These are phyloP conservation scores for Pythium phragmiticola DNA, from an alignment of 352 stramenopile species.

Conservation along the genomic window DNA sequence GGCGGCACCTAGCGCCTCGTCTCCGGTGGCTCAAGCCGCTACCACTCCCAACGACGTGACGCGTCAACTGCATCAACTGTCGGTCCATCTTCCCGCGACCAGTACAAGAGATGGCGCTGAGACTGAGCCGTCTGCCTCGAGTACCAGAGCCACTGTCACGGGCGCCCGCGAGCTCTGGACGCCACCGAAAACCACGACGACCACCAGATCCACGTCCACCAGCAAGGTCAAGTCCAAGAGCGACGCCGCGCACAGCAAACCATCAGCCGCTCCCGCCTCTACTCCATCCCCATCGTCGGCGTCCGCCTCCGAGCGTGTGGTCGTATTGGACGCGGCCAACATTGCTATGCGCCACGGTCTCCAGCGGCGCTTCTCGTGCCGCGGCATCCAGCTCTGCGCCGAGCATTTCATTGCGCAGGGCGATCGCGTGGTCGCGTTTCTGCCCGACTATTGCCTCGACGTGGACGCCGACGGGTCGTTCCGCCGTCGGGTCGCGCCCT, in stretches of 20 bases:
- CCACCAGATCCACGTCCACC: conserved; percentile 7
- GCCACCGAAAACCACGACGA: neutral
- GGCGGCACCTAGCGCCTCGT: neutral
- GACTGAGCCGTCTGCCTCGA: neutral
- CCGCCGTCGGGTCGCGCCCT: conserved; percentile 18
- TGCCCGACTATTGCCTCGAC: conserved; percentile 81
- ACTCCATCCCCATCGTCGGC: neutral
- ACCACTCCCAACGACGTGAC: neutral
- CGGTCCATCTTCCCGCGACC: neutral
- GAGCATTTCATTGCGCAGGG: conserved; percentile 69
- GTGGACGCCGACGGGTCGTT: conserved; percentile 42
- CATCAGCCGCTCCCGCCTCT: neutral
- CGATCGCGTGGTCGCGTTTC: conserved; percentile 81
- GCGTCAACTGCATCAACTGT: conserved; percentile 8
- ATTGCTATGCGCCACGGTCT: conserved; percentile 82
- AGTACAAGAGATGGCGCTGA: neutral
- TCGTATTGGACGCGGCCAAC: conserved; percentile 49
- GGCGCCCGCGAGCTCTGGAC: conserved; percentile 15
- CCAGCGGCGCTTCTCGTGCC: conserved; percentile 73
- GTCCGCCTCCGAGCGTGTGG: conserved; percentile 15
- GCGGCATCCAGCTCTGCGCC: conserved; percentile 64
- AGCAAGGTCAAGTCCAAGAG: conserved; percentile 14
- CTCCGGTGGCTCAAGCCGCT: neutral
- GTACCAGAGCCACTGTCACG: neutral
- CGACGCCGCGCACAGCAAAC: neutral